Evolutionary conservation across 495 filamentous ascomycete species (phyloP).

Genomic region (Penicillium alfredii): DNA sequence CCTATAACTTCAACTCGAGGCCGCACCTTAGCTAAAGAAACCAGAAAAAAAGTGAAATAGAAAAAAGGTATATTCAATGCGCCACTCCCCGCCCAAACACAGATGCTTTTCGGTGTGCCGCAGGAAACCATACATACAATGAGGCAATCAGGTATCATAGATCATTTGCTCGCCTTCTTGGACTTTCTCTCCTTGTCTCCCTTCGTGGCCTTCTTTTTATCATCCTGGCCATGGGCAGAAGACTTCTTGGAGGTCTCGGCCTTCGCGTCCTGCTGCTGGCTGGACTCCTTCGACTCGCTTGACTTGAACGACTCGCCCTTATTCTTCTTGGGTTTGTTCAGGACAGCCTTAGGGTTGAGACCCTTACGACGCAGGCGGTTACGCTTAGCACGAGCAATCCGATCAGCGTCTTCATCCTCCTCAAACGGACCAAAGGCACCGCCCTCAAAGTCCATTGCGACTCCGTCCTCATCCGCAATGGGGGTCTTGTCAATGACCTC

Average conservation of each 20-base stretch:
- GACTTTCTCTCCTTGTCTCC: constrained; percentile 17
- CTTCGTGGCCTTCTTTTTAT: constrained; percentile 16
- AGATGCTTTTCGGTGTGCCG: constrained; percentile 30
- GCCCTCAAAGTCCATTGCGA: constrained; percentile 25
- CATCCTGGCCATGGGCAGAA: constrained; percentile 10
- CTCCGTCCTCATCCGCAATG: constrained; percentile 38
- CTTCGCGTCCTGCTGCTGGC: constrained; percentile 8
- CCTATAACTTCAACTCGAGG: too few species aligned
- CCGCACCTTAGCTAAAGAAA: constrained; percentile 11
- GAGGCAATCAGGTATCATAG: constrained; percentile 16
- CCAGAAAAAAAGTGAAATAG: constrained; percentile 9
- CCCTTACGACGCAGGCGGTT: constrained; percentile 59
- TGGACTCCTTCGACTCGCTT: constrained; percentile 1
- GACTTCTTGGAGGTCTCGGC: constrained; percentile 10
- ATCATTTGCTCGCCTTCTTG: constrained; percentile 35
- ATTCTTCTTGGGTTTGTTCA: constrained; percentile 37
- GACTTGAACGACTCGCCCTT: constrained; percentile 16
- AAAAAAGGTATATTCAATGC: constrained; percentile 26
- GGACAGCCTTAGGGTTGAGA: constrained; percentile 54
- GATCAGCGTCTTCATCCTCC: constrained; percentile 55
- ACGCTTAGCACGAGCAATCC: constrained; percentile 54
- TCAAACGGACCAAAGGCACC: constrained; percentile 61
- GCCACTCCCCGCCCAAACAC: constrained; percentile 25
- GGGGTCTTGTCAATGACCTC: constrained; percentile 43
- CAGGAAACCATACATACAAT: constrained; percentile 22